A percentile compares a stretch with the other conserved stretches of the same genome.
Evolutionary conservation across 2,329 filamentous ascomycete genomes (phyloP).

Genomic region (Alternaria sp.): DNA sequence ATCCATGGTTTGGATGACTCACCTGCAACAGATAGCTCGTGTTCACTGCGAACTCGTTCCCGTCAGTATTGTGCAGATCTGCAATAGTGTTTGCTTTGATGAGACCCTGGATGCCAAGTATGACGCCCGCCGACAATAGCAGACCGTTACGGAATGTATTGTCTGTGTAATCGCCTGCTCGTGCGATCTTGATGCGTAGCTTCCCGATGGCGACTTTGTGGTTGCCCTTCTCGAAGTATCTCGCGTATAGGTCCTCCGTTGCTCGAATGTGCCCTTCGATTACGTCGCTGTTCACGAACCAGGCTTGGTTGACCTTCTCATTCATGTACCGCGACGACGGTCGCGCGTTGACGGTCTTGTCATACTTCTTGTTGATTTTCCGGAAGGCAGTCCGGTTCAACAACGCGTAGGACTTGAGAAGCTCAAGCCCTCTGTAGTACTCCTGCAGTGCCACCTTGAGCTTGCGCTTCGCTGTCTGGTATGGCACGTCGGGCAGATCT

Average conservation of each 20-base stretch:
- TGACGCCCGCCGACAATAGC: conserved; percentile 49
- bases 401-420: conserved; percentile 88
- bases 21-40: conserved; percentile 68
- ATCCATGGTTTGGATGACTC: conserved; percentile 61
- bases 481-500: conserved; percentile 67
- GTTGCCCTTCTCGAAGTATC: conserved; percentile 93
- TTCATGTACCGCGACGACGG: conserved; percentile 83
- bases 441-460: conserved; percentile 90
- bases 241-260: conserved; percentile 89
- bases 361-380: conserved; percentile 99
- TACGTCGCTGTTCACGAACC: conserved; percentile 89
- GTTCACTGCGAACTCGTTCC: conserved; percentile 26
- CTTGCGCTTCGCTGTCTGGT: conserved; percentile 87
- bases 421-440: conserved; percentile 88
- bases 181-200: conserved; percentile 72
- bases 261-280: conserved; percentile 79
- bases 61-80: conserved; percentile 20
- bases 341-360: conserved; percentile 83
- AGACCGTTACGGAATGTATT: conserved; percentile 65
- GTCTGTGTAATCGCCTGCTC: conserved; percentile 64
- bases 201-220: conserved; percentile 90
- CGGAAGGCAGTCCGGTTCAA: conserved; percentile 92
- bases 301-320: conserved; percentile 87
- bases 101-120: conserved; percentile 53
- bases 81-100: conserved; percentile 47